Percentiles rank a stretch among this genome's conserved stretches.
phyloP scores from a whole-genome alignment of 805 yeast genomes.

The Metschnikowia arizonensis region DNA sequence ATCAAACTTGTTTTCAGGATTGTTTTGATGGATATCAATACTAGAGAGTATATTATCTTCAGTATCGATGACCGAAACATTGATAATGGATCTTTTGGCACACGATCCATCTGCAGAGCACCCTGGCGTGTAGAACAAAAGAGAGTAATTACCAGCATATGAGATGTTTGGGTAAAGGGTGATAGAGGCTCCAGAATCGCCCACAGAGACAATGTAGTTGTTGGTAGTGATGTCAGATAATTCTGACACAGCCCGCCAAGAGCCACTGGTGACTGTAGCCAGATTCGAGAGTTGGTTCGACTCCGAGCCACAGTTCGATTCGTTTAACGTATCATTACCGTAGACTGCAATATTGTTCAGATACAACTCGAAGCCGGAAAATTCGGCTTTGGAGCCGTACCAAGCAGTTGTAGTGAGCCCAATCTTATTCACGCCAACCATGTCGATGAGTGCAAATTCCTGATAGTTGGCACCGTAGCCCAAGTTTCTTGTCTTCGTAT shows the following conservation, averaged over 20 bases:
- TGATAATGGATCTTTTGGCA: constrained; percentile 65
- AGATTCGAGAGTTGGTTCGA: constrained; percentile 23
- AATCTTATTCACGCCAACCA: constrained; percentile 55
- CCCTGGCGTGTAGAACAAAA: constrained; percentile 82
- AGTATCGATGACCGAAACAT: constrained; percentile 60
- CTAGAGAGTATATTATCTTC: constrained; percentile 43
- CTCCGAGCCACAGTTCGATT: constrained; percentile 51
- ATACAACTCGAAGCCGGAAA: constrained; percentile 70
- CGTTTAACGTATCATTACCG: constrained; percentile 72
- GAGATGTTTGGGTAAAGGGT: constrained; percentile 65
- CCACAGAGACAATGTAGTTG: constrained; percentile 32
- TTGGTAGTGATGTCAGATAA: constrained; percentile 23
- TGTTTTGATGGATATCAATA: constrained; percentile 68
- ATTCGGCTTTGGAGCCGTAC: constrained; percentile 65
- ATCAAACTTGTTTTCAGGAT: constrained; percentile 77
- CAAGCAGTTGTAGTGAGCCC: constrained; percentile 61
- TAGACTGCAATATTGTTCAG: constrained; percentile 57
- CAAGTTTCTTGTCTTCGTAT: constrained; percentile 31
- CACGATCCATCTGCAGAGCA: constrained; percentile 71
- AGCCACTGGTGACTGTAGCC: constrained; percentile 26
- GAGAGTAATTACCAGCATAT: constrained; percentile 68
- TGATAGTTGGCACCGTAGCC: constrained; percentile 54
- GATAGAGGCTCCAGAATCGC: constrained; percentile 27
- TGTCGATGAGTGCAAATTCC: constrained; percentile 78
- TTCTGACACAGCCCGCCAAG: constrained; percentile 25